Evolutionary conservation across 345 rosid genomes (phyloP).

Genomic region (Eutrema japonicum): DNA sequence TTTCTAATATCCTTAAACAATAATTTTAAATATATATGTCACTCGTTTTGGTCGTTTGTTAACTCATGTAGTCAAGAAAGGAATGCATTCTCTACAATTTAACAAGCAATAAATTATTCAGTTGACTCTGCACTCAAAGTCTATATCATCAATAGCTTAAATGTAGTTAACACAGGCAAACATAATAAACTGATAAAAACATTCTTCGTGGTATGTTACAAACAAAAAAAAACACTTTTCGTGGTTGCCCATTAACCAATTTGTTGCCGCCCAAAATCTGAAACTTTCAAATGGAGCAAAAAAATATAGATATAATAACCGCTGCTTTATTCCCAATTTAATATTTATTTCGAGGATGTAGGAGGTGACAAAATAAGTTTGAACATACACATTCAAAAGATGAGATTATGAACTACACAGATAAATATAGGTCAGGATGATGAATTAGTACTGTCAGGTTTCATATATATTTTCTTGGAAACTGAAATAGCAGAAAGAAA

Average conservation of each 20-base stretch:
- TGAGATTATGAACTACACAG: neutral
- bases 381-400: neutral
- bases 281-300: slow-evolving; percentile 19
- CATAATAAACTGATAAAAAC: neutral
- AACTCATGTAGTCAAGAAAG: slow-evolving; percentile 26
- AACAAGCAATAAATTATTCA: slow-evolving; percentile 1
- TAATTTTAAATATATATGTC: slow-evolving; percentile 14
- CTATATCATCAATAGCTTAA: neutral
- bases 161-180: slow-evolving; percentile 5
- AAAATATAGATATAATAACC: neutral
- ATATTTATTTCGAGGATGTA: neutral
- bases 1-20: slow-evolving; percentile 20
- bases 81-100: slow-evolving; percentile 12
- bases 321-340: neutral
- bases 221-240: neutral
- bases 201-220: neutral
- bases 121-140: slow-evolving; percentile 26
- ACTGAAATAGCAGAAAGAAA: slow-evolving; percentile 43
- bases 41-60: slow-evolving; percentile 36
- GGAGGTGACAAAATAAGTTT: neutral
- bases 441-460: slow-evolving; percentile 27
- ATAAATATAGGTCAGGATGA: slow-evolving; percentile 22
- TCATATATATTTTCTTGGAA: slow-evolving; percentile 39
- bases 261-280: slow-evolving; percentile 30
- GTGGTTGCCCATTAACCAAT: slow-evolving; percentile 25